Evolutionary conservation across 192 early-diverging fungal species (phyloP).

Genomic region (Borealophlyctis nickersoniae): DNA sequence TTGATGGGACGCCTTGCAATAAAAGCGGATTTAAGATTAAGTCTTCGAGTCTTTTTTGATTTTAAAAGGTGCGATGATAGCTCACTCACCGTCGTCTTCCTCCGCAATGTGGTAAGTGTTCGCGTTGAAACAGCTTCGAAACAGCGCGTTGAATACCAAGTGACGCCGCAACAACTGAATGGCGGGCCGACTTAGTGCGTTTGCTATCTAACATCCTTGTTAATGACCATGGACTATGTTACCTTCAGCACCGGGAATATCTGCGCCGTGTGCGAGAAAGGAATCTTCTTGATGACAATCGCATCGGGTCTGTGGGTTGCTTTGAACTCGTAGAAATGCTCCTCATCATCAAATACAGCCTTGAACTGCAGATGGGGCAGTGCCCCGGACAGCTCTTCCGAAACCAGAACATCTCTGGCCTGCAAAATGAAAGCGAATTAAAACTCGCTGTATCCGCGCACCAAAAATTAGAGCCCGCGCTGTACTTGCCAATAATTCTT

Average conservation of each 20-base stretch:
- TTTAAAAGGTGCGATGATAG: too few species aligned
- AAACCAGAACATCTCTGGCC: neutral
- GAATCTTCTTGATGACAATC: constrained; percentile 17
- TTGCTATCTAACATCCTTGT: too few species aligned
- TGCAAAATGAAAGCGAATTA: neutral
- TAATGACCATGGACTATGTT: too few species aligned
- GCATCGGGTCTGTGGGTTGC: neutral
- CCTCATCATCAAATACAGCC: neutral
- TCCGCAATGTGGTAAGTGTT: too few species aligned
- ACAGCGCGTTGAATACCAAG: constrained; percentile 40
- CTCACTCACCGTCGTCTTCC: too few species aligned
- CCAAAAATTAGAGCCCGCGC: neutral
- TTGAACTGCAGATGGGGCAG: neutral
- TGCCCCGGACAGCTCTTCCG: neutral
- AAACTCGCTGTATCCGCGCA: too few species aligned
- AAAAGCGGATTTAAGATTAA: neutral
- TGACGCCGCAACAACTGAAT: constrained; percentile 40
- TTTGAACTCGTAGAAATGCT: neutral
- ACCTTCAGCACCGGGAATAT: constrained; percentile 6
- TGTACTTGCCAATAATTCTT: neutral
- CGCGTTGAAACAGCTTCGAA: constrained; percentile 48
- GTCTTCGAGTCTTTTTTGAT: neutral
- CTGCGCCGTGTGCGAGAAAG: constrained; percentile 15
- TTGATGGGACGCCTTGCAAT: neutral
- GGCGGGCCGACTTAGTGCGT: too few species aligned